Base-by-base conservation (phyloP, 2,329 filamentous ascomycete species). In the Fusarium xyrophilum region DNA sequence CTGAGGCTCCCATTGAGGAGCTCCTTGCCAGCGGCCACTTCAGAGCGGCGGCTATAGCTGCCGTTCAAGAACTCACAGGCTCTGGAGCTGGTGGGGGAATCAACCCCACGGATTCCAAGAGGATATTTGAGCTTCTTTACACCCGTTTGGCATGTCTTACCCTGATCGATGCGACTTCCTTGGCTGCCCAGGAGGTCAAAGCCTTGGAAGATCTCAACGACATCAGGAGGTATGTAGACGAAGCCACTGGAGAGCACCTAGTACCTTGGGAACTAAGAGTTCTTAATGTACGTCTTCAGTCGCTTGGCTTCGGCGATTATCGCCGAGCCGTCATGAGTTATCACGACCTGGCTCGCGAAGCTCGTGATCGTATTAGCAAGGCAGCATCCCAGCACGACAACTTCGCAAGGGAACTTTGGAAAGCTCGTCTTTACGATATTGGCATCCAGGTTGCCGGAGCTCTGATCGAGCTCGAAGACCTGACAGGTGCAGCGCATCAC, bases 221-320 rank as follows among this genome's bases (percentile, higher is more conserved):
- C 25, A 79, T 79, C 12, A 79, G 79, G 56, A 85, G 82, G 65
- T 92, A 89, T 76, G 79, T 83, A 10, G 86, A 86, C 71, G 82
- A 84, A n/a, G 73, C 77, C 27, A 84, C 80, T 0, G 85, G 82
- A 23, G 79, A 80, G 56, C 90, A 91, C 75, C 84, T 97, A 1
- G 91, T 95, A 1, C 95, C 95, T 0, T 99, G 96, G 94, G 86
- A 91, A 42, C 84, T 99, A 54, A 88, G 96, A 10, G 86, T 97
- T 5, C 84, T 98, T 19, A 89, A 91, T 10, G 91, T 97, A 12
- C 87, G 94, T 3, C 84, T 98, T 23, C 93, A 97, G 71, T 93
- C 92, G 0, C 86, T 97, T 46, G 93, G 93, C 2, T 96, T 96
- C 68, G 90, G 90, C 7, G 96, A 99, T 78, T 88, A 90, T 51